These are phyloP conservation scores for Herpetospermum pedunculosum DNA, from an alignment of 306 rosid species.

Conservation along the genomic window DNA sequence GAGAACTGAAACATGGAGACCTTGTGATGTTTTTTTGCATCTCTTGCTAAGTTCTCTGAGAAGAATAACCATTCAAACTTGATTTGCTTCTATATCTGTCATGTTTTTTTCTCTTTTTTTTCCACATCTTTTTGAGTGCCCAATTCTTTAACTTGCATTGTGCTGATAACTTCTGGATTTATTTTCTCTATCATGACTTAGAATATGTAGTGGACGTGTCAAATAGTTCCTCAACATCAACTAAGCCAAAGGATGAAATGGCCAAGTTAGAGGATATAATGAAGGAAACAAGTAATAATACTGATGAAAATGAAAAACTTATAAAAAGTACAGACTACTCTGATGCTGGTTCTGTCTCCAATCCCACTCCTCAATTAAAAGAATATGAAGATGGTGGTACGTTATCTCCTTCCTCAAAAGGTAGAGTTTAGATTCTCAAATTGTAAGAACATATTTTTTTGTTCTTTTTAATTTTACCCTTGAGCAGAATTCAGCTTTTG, in stretches of 20 bases:
- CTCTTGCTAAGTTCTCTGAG: background rate
- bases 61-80: background rate
- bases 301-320: conserved; percentile 13
- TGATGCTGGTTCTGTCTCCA: conserved; percentile 12
- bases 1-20: background rate
- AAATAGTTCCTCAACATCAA: conserved; percentile 12
- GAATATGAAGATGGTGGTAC: conserved; percentile 5
- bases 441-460: background rate
- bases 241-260: conserved; percentile 7
- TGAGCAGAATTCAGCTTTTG: background rate
- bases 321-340: conserved; percentile 10
- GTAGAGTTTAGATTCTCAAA: background rate
- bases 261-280: conserved; percentile 10
- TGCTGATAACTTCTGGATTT: background rate
- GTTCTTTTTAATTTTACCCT: background rate
- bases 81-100: background rate
- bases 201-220: conserved; percentile 18
- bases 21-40: background rate
- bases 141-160: background rate
- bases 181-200: conserved; percentile 3
- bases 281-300: conserved; percentile 13
- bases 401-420: conserved; percentile 13
- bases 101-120: background rate
- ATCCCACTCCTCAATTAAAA: conserved; percentile 17
- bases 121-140: background rate